Base-by-base conservation (phyloP, 208 protist genomes). In the Acanthamoeba triangularis region DNA sequence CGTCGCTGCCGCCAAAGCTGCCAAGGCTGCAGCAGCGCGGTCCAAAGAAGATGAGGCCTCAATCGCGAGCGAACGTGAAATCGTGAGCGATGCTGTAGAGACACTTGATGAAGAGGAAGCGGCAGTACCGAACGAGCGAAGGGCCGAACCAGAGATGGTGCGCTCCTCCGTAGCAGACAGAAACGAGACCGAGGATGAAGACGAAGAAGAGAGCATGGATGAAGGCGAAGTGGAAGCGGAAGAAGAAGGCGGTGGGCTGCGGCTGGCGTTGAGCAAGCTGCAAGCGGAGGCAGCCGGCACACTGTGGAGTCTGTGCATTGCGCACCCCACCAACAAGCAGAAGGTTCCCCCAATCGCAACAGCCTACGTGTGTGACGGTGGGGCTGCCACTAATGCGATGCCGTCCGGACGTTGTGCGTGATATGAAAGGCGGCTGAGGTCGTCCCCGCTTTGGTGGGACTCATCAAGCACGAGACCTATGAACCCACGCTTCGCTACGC, bases 271-370 rank as follows among this genome's bases (percentile, higher is more conserved):
- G 69, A 80, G 69, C 69, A 20, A 41, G 30, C 69, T 80, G 69
- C 69, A 80, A 13, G 69, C 69, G 1, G 69, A 80, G 37, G 33
- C 69, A 80, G 69, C 69, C 16, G 69, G 69, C 69, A 80, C 69
- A 20, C 35, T 80, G 69, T 80, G 69, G 69, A 80, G 69, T 25
- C 35, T 80, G 25, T 80, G 69, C 69, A 80, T 80, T 80, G 69
- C 69, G 20, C 69, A 80, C 14, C 69, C 69, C 6, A 28, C 69
- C 35, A 80, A 80, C 69, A 80, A 80, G 69, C 69, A 80, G 33
- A 80, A 80, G 69, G 69, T 47, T n/a, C n/a, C 28, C 11, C 13
- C 67, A 2, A 13, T 2, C 11, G 54, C 18, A 14, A 2, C 20
- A n/a, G n/a, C n/a, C n/a, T n/a, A n/a, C n/a, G 8, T 10, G 54